These are phyloP conservation scores for Scenedesmus sp. DNA, from an alignment of 163 green algal species.

Conservation along the genomic window DNA sequence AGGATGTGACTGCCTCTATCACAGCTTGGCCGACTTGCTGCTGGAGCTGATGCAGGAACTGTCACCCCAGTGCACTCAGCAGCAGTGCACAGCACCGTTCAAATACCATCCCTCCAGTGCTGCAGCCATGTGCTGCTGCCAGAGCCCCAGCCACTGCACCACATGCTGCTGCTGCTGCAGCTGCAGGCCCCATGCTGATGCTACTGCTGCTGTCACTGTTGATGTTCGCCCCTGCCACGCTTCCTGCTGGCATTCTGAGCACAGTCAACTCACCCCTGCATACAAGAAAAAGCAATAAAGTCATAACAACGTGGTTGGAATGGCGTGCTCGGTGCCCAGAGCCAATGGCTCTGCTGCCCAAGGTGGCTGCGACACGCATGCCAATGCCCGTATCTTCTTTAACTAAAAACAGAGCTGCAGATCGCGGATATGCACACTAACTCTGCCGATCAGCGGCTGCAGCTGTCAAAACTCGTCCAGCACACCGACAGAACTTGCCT, in stretches of 20 bases:
- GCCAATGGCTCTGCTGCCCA: neutral
- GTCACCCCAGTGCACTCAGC: too few relatives aligned
- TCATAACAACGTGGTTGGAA: neutral
- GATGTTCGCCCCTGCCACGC: neutral
- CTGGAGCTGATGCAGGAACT: neutral
- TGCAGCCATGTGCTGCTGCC: neutral
- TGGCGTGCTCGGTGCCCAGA: neutral
- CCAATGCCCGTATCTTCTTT: neutral
- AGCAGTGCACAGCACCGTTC: too few relatives aligned
- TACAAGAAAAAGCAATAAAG: neutral
- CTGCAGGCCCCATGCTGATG: neutral
- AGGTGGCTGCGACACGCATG: neutral
- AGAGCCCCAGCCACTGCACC: neutral
- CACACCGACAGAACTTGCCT: slow-evolving; percentile 57
- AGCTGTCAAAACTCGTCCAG: slow-evolving; percentile 68
- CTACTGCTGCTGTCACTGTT: neutral
- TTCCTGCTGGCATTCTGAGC: neutral
- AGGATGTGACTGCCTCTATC: neutral
- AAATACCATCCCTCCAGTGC: neutral
- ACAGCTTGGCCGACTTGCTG: neutral
- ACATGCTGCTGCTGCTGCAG: too few relatives aligned
- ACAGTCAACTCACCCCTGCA: neutral
- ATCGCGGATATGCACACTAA: neutral
- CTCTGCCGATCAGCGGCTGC: neutral
- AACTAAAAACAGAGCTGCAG: neutral